phyloP scores from a whole-genome alignment of 352 stramenopile species.

The Pythium sp. region DNA sequence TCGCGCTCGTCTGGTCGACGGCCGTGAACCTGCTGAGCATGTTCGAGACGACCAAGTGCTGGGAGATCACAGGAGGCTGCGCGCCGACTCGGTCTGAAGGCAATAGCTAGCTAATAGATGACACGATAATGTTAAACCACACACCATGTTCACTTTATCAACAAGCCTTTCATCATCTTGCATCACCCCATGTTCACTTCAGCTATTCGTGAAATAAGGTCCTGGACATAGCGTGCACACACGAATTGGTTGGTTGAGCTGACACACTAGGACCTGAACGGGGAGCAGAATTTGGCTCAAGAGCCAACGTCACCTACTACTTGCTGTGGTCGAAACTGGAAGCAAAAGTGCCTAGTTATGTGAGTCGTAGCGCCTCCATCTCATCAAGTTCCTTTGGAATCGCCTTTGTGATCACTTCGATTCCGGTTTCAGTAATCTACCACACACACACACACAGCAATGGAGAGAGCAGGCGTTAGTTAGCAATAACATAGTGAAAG shows the following conservation, averaged over 20 bases:
- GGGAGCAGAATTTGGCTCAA: background rate
- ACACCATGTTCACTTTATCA: background rate
- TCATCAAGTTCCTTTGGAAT: conserved; percentile 69
- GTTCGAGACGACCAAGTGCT: conserved; percentile 53
- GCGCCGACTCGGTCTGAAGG: conserved; percentile 15
- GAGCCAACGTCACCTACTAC: background rate
- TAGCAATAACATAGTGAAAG: background rate
- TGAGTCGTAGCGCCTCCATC: conserved; percentile 55
- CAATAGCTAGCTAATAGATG: background rate
- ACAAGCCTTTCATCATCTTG: background rate
- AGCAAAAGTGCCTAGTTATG: conserved; percentile 1
- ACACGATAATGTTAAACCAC: background rate
- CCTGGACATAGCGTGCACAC: background rate
- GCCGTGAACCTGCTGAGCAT: conserved; percentile 49
- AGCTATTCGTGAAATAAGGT: background rate
- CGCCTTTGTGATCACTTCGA: conserved; percentile 68
- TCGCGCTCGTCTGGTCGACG: conserved; percentile 38
- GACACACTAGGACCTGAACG: too few species aligned
- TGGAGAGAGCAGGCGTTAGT: background rate
- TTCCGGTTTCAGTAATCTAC: conserved; percentile 70
- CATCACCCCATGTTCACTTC: background rate
- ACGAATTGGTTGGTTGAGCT: too few species aligned
- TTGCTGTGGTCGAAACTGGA: background rate
- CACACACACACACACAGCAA: conserved; percentile 7
- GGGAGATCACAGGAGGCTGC: conserved; percentile 54